Conservation (phyloP, 345 rosid genomes). For the Psidium guajava region DNA sequence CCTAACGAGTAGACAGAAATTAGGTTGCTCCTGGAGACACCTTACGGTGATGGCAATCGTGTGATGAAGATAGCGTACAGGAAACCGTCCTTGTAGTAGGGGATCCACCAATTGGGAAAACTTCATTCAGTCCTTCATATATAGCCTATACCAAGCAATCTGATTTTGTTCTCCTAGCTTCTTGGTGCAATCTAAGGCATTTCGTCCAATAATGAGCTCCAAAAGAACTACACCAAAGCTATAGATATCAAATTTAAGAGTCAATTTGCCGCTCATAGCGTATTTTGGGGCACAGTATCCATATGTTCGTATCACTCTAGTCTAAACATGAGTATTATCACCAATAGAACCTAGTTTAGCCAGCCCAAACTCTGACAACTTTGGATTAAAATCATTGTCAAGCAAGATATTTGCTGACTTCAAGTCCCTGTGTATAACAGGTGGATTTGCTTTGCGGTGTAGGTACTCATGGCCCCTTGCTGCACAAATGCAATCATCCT, state of each 20-base stretch:
- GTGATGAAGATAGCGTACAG: slow-evolving; percentile 77
- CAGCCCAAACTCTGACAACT: slow-evolving; percentile 87
- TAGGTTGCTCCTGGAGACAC: slow-evolving; percentile 94
- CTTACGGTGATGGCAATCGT: slow-evolving; percentile 78
- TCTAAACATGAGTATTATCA: slow-evolving; percentile 92
- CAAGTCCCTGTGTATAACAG: slow-evolving; percentile 88
- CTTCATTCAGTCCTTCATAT: slow-evolving; percentile 67
- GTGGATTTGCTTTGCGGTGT: slow-evolving; percentile 85
- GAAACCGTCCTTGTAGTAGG: slow-evolving; percentile 46
- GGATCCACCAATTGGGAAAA: slow-evolving; percentile 67
- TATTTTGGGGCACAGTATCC: slow-evolving; percentile 99
- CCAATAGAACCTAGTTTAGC: slow-evolving; percentile 97
- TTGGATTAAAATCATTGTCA: slow-evolving; percentile 65
- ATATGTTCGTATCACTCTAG: slow-evolving; percentile 96
- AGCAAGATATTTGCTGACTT: slow-evolving; percentile 86
- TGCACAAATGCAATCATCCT: too few relatives aligned
- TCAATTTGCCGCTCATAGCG: slow-evolving; percentile 93
- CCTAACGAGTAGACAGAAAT: slow-evolving; percentile 65
- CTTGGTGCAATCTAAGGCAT: slow-evolving; percentile 56
- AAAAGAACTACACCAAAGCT: slow-evolving; percentile 92
- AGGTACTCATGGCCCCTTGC: slow-evolving; percentile 86
- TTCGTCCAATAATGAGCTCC: slow-evolving; percentile 87
- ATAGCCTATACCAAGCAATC: slow-evolving; percentile 64
- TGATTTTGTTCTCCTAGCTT: slow-evolving; percentile 74
- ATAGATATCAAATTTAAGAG: slow-evolving; percentile 89